These are phyloP conservation scores for Tulasnella sp. DNA, from an alignment of 768 basidiomycete genomes.

Conservation along the genomic window DNA sequence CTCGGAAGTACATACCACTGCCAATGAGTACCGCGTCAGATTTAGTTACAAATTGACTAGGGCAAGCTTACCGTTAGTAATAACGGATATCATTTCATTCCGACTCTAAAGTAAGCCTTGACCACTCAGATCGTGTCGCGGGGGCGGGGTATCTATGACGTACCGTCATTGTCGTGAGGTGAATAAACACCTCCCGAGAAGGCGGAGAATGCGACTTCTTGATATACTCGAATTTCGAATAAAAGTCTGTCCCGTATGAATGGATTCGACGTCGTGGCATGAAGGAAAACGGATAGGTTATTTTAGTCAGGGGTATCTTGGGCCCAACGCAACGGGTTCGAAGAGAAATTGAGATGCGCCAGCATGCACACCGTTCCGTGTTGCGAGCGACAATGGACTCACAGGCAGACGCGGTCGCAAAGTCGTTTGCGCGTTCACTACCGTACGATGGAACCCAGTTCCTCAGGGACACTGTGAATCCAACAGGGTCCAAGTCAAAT, in stretches of 20 bases:
- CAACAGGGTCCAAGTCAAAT: background rate
- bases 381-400: slow-evolving; percentile 1
- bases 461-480: slow-evolving; percentile 38
- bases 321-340: background rate
- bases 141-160: too few relatives aligned
- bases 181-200: slow-evolving; percentile 5
- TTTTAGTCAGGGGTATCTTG: background rate
- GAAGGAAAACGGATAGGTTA: background rate
- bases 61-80: background rate
- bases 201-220: slow-evolving; percentile 10
- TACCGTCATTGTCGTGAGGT: slow-evolving; percentile 11
- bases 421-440: slow-evolving; percentile 10
- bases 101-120: background rate
- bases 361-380: background rate
- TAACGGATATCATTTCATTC: slow-evolving; percentile 1
- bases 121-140: too few relatives aligned
- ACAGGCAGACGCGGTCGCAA: background rate
- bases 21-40: too few relatives aligned
- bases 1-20: too few relatives aligned
- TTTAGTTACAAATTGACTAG: background rate
- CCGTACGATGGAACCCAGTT: slow-evolving; percentile 49
- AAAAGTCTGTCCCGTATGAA: slow-evolving; percentile 6
- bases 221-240: slow-evolving; percentile 10
- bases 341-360: background rate
- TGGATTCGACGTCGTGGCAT: background rate